These are phyloP conservation scores for Puccinia hordei DNA, from an alignment of 1,284 basidiomycete genomes.

Conservation along the genomic window DNA sequence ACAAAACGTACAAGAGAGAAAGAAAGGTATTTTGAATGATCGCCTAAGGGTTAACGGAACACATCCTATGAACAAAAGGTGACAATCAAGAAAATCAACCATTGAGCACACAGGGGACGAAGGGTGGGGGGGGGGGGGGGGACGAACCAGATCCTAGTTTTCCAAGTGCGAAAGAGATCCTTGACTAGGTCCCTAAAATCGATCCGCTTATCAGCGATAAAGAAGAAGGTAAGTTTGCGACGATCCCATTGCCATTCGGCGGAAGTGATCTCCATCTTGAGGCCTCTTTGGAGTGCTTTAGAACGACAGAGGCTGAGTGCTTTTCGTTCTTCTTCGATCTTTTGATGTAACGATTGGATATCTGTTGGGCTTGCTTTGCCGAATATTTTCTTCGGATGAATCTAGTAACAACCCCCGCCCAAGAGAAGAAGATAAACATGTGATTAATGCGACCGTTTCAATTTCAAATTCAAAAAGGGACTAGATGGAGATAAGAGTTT, in stretches of 20 bases:
- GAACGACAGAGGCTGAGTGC: constrained; percentile 85
- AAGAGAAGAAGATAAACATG: constrained; percentile 47
- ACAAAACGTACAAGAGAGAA: no score
- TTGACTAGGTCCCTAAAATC: constrained; percentile 94
- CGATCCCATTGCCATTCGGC: constrained; percentile 99
- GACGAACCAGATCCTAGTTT: constrained; percentile 56
- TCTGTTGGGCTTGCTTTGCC: constrained; percentile 84
- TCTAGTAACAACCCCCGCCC: constrained; percentile 70
- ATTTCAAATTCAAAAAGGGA: no score
- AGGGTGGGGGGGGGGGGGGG: constrained; percentile 51
- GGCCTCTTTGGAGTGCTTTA: constrained; percentile 76
- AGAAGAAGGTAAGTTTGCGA: constrained; percentile 96
- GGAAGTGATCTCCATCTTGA: constrained; percentile 97
- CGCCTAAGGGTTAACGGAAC: constrained; percentile 40
- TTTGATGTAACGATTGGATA: constrained; percentile 73
- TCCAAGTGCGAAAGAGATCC: constrained; percentile 74
- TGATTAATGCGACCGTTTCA: not conserved
- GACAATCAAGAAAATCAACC: no score
- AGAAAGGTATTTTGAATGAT: not conserved
- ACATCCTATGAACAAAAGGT: no score
- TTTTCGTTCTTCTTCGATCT: constrained; percentile 86
- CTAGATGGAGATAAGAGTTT: no score
- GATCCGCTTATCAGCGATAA: constrained; percentile 89
- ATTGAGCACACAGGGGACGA: constrained; percentile 4
- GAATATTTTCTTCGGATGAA: constrained; percentile 94